Base-by-base conservation (phyloP, 1,284 basidiomycete species). In the Malassezia brasiliensis region DNA sequence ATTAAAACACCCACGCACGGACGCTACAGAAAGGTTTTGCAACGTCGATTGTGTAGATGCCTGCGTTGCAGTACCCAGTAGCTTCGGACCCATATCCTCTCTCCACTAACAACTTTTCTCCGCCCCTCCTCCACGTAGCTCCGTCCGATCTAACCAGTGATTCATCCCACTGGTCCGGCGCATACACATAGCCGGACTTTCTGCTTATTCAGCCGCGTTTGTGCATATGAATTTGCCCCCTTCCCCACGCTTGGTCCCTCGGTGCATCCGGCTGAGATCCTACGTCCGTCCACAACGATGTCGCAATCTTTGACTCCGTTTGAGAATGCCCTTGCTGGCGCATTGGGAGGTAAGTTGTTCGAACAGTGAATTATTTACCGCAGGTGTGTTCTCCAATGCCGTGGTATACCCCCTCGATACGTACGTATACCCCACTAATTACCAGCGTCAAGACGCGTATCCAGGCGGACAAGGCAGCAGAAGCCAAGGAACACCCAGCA, bases 401-500 rank as follows among this genome's bases (percentile, higher is more conserved):
- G 81, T 88, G 57, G 88, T 96, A 19, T 99, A 98, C 76, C 94
- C 94, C 25, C 79, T 99, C 54, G 94, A 99, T 77, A 84, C 79
- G 85, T 82, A 49, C 38, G 69, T 65, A 9, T 42, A 2, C 28
- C 32, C 8, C 35, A 5, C 20, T 34, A 15, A 34, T 37, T 35
- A 14, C 69, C 69, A 90, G 88, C 20, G 87, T 89, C 63, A 99
- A 99, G 78, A 98, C 94, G 1, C 83, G 88, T 42, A 90, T 99
- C 63, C 94, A 99, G 46, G 71, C 69, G 2, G 67, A 65, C 32
- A 50, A 80, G 66, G 54, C 60, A 15, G 76, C 81, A n/a, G 82
- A 82, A 7, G 61, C 64, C 53, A 56, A 76, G 28, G 67, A 62
- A 47, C 67, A 64, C 49, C 74, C 72, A 59, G 63, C 70, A 34